Base-by-base conservation (phyloP, 306 rosid genomes). In the Arachis hypogaea region DNA sequence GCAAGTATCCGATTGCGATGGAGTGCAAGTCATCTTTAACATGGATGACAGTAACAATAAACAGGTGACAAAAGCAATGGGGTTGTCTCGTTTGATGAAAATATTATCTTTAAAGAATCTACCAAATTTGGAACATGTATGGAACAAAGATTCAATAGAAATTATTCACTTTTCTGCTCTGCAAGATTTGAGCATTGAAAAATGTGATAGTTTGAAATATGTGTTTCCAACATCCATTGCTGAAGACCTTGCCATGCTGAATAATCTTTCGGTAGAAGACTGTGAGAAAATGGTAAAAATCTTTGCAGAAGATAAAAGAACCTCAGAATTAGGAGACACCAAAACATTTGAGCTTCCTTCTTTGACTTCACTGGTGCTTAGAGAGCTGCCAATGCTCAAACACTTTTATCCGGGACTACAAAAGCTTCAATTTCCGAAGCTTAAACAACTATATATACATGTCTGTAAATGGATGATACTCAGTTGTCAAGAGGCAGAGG, bases 21-120 rank as follows among this genome's bases (percentile, higher is more conserved):
- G 4, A 1, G 69, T 18, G 47, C n/a, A 49, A 14, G 63, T 59
- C 3, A 67, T 76, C 59, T 67, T 58, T 76, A 60, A 76, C 54
- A 14, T 65, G 5, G 44, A 66, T 30, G 74, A 33, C 4, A 16
- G 2, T 0, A 57, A 36, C 4, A 16, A 3, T 0, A 57, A 14
- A 14, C 14, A 29, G 69, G 6, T 5, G 14, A 73, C 9, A 63
- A 42, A 52, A 73, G 16, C 71, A 7, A 18, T 12, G 44, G 16
- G 45, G 41, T 18, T 29, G 14, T 51, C 41, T 28, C 63, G 63
- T 29, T 38, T 14, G 14, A 14, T 46, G 50, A 46, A 46, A 46
- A 46, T 0, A 46, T 7, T 46, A 2, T 46, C 7, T 46, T 46
- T 46, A 46, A 7, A 10, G 11, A 6, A 46, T 46, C 50, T 46